phyloP scores from a whole-genome alignment of 345 rosid species.

The Cardiospermum halicacabum region DNA sequence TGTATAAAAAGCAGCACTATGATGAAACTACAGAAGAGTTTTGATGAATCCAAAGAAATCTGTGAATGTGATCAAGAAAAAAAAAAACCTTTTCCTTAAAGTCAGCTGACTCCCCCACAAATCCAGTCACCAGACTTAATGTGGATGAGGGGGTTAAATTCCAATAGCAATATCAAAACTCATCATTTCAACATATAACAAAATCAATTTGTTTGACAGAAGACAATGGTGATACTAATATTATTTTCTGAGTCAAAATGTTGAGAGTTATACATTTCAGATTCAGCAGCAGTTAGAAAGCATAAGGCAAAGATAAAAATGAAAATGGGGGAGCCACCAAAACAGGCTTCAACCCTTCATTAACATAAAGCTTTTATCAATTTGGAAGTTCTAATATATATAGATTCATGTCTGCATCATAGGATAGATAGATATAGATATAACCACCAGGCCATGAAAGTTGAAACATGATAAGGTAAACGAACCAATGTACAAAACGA shows the following conservation, averaged over 20 bases:
- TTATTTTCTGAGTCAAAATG: constrained; percentile 13
- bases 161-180: too few relatives aligned
- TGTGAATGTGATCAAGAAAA: background rate
- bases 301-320: background rate
- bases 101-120: too few relatives aligned
- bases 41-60: background rate
- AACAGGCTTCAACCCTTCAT: constrained; percentile 28
- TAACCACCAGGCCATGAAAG: constrained; percentile 29
- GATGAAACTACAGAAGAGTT: background rate
- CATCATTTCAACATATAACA: too few relatives aligned
- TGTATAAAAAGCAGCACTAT: background rate
- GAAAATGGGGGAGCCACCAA: constrained; percentile 33
- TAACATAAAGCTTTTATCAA: constrained; percentile 2
- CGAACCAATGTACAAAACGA: constrained; percentile 39
- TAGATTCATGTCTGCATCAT: constrained; percentile 10
- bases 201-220: too few relatives aligned
- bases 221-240: too few relatives aligned
- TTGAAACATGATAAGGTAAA: constrained; percentile 30
- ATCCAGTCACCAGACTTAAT: too few relatives aligned
- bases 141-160: too few relatives aligned
- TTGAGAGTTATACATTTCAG: constrained; percentile 18
- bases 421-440: constrained; percentile 15
- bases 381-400: constrained; percentile 15
- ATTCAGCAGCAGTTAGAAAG: constrained; percentile 14
- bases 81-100: too few relatives aligned